These are phyloP conservation scores for Leccinum disarticulatum DNA, from an alignment of 768 basidiomycete genomes.

Conservation along the genomic window DNA sequence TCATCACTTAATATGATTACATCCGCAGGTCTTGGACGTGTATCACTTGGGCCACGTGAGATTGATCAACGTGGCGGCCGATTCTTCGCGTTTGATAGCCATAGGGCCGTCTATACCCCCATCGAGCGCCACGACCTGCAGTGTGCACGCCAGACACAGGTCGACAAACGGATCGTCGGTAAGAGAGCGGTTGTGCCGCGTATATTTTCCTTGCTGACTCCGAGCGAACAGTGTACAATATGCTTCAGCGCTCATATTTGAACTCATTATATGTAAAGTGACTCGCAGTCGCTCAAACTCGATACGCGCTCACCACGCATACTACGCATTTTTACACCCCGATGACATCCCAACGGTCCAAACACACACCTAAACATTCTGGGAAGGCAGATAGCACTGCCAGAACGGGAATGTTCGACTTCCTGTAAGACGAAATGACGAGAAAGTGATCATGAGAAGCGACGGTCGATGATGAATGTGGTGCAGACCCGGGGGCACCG, in stretches of 20 bases:
- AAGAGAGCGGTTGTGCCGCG: constrained; percentile 5
- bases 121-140: constrained; percentile 38
- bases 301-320: too few species aligned
- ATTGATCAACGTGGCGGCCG: constrained; percentile 50
- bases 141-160: constrained; percentile 39
- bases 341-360: too few species aligned
- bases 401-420: too few species aligned
- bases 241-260: constrained; percentile 19
- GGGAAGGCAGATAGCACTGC: too few species aligned
- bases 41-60: constrained; percentile 44
- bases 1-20: not conserved
- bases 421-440: too few species aligned
- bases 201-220: constrained; percentile 5
- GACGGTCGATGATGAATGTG: too few species aligned
- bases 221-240: constrained; percentile 43
- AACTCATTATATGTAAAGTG: too few species aligned
- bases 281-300: too few species aligned
- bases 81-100: constrained; percentile 44
- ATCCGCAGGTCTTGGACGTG: constrained; percentile 36
- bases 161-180: constrained; percentile 56
- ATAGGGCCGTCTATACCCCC: constrained; percentile 47
- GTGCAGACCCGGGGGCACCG: too few species aligned
- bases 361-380: too few species aligned
- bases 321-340: too few species aligned
- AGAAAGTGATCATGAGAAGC: too few species aligned